Conservation (phyloP, 140 eudicot genomes). For the Stevia rebaudiana region DNA sequence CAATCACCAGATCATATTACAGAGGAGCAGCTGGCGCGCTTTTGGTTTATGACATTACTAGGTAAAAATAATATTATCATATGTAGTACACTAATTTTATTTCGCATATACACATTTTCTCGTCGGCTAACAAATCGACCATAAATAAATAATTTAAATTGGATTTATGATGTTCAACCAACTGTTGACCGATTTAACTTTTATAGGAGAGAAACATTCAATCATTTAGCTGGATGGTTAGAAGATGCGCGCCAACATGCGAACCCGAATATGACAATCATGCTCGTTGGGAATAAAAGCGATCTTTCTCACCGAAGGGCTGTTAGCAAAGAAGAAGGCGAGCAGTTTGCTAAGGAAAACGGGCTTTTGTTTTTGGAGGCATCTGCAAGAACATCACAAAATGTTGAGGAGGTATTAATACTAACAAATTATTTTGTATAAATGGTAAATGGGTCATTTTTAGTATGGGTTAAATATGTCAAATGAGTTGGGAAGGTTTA, state of each 20-base stretch:
- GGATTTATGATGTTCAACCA: not conserved
- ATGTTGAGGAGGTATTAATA: conserved; percentile 72
- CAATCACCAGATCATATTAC: conserved; percentile 81
- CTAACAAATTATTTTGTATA: not conserved
- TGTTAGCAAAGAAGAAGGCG: conserved; percentile 84
- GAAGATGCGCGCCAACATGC: conserved; percentile 93
- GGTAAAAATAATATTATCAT: conserved; percentile 34
- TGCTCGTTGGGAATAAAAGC: conserved; percentile 77
- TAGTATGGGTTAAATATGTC: not conserved
- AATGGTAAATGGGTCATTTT: not conserved
- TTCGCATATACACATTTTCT: too few relatives aligned
- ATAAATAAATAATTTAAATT: conserved; percentile 8
- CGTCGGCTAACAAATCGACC: too few relatives aligned
- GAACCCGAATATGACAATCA: conserved; percentile 78
- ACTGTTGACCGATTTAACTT: not conserved
- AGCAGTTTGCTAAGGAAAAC: conserved; percentile 82
- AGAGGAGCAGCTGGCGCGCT: conserved; percentile 94
- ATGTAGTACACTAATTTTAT: not conserved
- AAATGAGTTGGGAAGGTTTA: not conserved
- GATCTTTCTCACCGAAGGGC: conserved; percentile 86
- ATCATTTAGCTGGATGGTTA: conserved; percentile 82
- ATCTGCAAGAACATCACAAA: conserved; percentile 80
- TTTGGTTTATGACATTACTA: conserved; percentile 78
- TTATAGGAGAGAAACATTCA: conserved; percentile 74
- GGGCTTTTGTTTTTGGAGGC: conserved; percentile 75